Evolutionary conservation across 441 rosid genomes (phyloP), one percentile per base, ranked within the genome.

Genomic region (Viola pubescens): DNA sequence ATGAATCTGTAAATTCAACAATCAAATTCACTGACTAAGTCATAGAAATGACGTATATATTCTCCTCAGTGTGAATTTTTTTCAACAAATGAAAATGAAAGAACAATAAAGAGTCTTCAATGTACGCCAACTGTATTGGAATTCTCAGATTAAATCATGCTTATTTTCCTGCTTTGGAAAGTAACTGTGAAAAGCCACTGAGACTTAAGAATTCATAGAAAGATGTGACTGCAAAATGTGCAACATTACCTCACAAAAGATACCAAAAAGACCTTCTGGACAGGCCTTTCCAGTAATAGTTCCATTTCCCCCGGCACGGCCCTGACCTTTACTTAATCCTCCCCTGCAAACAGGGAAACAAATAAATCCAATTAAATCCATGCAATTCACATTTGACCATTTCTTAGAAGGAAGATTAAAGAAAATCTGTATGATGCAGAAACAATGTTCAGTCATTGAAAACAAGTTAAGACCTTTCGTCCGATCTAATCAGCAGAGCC

Each of bases 221-320:
- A 62, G 39, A 58, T 9, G 12, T 43, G 44, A 60, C 37, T 42
- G 12, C 39, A 1, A 9, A 60, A 61, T 47, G 26, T 47, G 55
- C 48, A 46, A 43, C 64, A 34, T 14, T 83, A 86, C 97, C 98
- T 86, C 77, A 60, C 98, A 91, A 68, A 81, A 91, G 64, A 83
- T 71, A 14, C 98, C 98, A 76, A 78, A 81, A 54, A 91, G 96
- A 16, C 98, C 98, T 70, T 74, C 73, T 9, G 98, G 96, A 69
- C 98, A 91, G 57, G 85, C 80, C 73, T 77, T 91, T 68, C 98
- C 98, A 10, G 96, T 91, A 60, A 86, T 75, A 56, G 96, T 84
- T 16, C 98, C 98, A 48, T 77, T 75, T 69, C 63, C 87, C 52
- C 98, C 98, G 64, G 79, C 46, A 74, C 43, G 76, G 55, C 89